Evolutionary conservation across 2,329 filamentous ascomycete genomes (phyloP), one percentile per base, ranked within the genome.

Genomic region (Gnomoniopsis sp.): DNA sequence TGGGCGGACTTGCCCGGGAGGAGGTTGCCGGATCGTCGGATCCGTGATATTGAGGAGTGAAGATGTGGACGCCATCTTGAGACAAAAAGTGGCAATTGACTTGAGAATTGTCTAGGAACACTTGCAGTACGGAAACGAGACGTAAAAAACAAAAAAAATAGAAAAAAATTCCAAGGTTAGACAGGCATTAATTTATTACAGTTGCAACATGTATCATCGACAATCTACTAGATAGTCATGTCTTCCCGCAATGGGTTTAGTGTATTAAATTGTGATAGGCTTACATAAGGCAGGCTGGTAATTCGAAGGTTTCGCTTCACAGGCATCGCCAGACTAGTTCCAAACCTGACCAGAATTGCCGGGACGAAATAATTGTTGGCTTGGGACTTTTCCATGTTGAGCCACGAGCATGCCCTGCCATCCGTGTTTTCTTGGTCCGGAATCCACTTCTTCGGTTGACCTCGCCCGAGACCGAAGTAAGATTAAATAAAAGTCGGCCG

Each of bases 371-470:
- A 4, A 3, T 12, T 21, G 19, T 47, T 21, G 3, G 21, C 43
- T 21, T 23, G 19, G 22, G 11, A 52, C 10, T 17, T 30, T 22
- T 23, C 19, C 23, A 17, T 26, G 7, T 52, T 52, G 11, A 23
- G 22, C 14, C 22, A 21, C 34, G 36, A n/a, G 4, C 17, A 30
- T 21, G 19, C 19, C 48, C 49, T 38, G 44, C 44, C 15, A 26
- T 34, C 34, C 6, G 12, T 36, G 14, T 11, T 49, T 47, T 54
- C 55, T 49, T 43, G 49, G 49, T 49, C n/a, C 54, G 26, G 23
- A 47, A 57, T 34, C 58, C 58, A 60, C 58, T 47, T 50, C 26
- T 41, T 60, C 54, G 54, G 54, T 48, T 23, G 49, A 54, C 43
- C 34, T 60, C 26, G 26, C 43, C 58, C 58, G 44, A 52, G 55